Evolutionary conservation across 495 filamentous ascomycete species (phyloP), one percentile per base, ranked within the genome.

Genomic region (Astrothelium subdiscretum): DNA sequence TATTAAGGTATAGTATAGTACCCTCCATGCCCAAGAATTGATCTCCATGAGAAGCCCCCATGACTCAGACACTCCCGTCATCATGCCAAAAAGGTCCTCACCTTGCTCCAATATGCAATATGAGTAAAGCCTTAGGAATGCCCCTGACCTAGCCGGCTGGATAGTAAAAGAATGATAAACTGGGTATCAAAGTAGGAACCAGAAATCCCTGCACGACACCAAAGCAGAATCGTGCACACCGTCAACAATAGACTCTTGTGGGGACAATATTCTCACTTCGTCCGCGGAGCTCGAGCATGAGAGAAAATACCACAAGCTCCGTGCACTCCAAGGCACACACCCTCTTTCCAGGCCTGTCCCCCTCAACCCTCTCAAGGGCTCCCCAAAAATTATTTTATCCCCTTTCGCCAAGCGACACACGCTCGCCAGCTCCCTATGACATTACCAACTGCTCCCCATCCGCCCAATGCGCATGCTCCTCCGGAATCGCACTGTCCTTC

Each of bases 391-490:
- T 38, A 6, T 15, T 38, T 38, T 38, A 6, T 38, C 35, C 6
- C 35, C 35, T 15, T 6, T 38, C 35, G 6, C 15, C 35, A 6
- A 6, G 35, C 5, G 15, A 38, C 35, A n/a, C n/a, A n/a, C n/a
- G n/a, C n/a, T n/a, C n/a, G n/a, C n/a, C n/a, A n/a, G n/a, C 43
- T n/a, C 43, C 24, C 24, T 29, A 54, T 20, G 48, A 54, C 48
- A 54, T n/a, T 8, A 54, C 48, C 24, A 54, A 29, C 2, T 20
- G 32, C 29, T 62, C 32, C 54, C 61, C 59, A 66, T 67, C 51
- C 59, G 65, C 38, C 64, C 61, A 35, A 52, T 40, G 32, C 62
- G 31, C 26, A 65, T 57, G 38, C 68, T 70, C 59, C 58, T 65
- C 24, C 64, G 20, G 12, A 60, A 58, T 60, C 65, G 3, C 48